These are phyloP conservation scores for Suillus variegatus DNA, from an alignment of 768 basidiomycete genomes.

Conservation along the genomic window DNA sequence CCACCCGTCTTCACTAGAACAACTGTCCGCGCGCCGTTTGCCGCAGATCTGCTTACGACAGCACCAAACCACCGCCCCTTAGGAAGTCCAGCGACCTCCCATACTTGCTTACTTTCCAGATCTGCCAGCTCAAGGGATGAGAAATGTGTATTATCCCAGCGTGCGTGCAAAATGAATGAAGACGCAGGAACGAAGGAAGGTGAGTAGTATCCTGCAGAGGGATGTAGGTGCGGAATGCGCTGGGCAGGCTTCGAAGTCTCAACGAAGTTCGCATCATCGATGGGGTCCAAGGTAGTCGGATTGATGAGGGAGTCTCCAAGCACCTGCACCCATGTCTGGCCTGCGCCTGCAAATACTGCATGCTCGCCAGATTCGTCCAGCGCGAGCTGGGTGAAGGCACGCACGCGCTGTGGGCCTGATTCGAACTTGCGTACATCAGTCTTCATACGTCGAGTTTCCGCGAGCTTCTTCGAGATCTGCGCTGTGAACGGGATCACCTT, in stretches of 20 bases:
- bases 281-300: conserved; percentile 2
- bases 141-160: conserved; percentile 68
- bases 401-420: conserved; percentile 54
- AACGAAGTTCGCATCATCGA: conserved; percentile 1
- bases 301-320: conserved; percentile 46
- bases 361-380: conserved; percentile 54
- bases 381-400: conserved; percentile 61
- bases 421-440: conserved; percentile 58
- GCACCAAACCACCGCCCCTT: conserved; percentile 68
- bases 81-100: conserved; percentile 58
- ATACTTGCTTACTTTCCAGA: conserved; percentile 41
- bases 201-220: conserved; percentile 59
- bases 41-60: conserved; percentile 46
- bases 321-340: conserved; percentile 53
- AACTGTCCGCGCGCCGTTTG: conserved; percentile 45
- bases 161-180: conserved; percentile 56
- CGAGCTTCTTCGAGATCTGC: conserved; percentile 62
- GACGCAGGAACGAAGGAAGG: conserved; percentile 54
- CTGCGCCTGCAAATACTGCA: conserved; percentile 70
- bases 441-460: conserved; percentile 52
- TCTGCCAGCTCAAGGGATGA: conserved; percentile 68
- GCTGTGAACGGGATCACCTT: conserved; percentile 59
- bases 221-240: conserved; percentile 47
- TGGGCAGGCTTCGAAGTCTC: conserved; percentile 35
- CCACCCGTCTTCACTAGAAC: conserved; percentile 69